A percentile compares a stretch with the other conserved stretches of the same genome.
These are phyloP conservation scores for Lentinus tigrinus DNA, from an alignment of 768 basidiomycete species.

Conservation along the genomic window DNA sequence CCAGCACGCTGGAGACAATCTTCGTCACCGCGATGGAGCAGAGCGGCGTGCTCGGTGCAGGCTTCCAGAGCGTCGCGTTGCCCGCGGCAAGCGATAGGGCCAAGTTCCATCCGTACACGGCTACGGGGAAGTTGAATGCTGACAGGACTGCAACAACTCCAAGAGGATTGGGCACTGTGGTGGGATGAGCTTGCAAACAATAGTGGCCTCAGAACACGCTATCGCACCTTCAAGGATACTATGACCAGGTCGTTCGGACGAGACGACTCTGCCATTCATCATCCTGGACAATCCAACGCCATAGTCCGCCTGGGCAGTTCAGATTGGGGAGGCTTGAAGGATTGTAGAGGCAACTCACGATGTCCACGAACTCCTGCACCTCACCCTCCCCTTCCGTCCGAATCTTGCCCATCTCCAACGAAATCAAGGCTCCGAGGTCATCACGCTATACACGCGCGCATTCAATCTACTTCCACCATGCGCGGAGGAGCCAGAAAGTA, in stretches of 20 bases:
- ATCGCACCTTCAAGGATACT: constrained; percentile 79
- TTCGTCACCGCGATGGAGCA: constrained; percentile 90
- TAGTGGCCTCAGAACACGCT: background rate
- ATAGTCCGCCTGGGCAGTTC: constrained; percentile 74
- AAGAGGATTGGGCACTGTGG: constrained; percentile 86
- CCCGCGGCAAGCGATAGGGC: constrained; percentile 85
- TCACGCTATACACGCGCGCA: constrained; percentile 50
- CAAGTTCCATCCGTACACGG: constrained; percentile 93
- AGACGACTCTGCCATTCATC: constrained; percentile 89
- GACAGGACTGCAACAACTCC: constrained; percentile 71
- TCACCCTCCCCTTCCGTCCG: constrained; percentile 88
- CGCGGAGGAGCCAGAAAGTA: background rate
- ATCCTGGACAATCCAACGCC: constrained; percentile 90
- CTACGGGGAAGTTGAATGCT: constrained; percentile 96
- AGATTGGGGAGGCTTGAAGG: background rate
- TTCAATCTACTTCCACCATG: background rate
- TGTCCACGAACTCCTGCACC: constrained; percentile 94
- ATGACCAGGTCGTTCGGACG: constrained; percentile 89
- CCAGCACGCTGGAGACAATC: constrained; percentile 78
- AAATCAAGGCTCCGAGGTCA: constrained; percentile 77
- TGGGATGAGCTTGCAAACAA: background rate
- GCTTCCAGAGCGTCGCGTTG: constrained; percentile 96
- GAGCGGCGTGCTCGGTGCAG: constrained; percentile 83
- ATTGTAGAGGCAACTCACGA: constrained; percentile 52
- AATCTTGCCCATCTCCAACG: constrained; percentile 91